Evolutionary conservation across 106 monocot genomes (phyloP).

Genomic region (Dendrobium nobile): DNA sequence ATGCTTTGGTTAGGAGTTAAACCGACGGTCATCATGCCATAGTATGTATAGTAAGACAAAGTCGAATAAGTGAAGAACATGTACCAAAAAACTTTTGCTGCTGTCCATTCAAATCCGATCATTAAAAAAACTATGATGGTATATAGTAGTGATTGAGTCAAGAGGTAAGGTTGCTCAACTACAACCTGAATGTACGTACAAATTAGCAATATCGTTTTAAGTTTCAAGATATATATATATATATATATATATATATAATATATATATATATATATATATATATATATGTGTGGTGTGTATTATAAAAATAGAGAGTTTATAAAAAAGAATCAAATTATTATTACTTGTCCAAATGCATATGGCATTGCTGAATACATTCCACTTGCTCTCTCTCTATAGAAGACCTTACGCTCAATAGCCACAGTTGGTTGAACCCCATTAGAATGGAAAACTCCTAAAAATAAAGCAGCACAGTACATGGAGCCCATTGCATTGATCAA

Average conservation of each 20-base stretch:
- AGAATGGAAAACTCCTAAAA: slow-evolving; percentile 40
- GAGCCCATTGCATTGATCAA: slow-evolving; percentile 37
- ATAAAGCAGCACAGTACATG: slow-evolving; percentile 40
- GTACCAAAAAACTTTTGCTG: slow-evolving; percentile 38
- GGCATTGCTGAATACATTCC: slow-evolving; percentile 65
- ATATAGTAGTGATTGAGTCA: slow-evolving; percentile 29
- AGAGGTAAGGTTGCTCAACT: slow-evolving; percentile 49
- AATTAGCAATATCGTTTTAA: too few relatives aligned
- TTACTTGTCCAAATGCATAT: slow-evolving; percentile 65
- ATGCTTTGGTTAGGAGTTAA: slow-evolving; percentile 38
- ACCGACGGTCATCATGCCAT: slow-evolving; percentile 47
- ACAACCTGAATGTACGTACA: slow-evolving; percentile 29
- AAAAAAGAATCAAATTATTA: too few relatives aligned
- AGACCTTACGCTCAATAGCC: slow-evolving; percentile 52
- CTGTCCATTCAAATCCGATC: slow-evolving; percentile 57
- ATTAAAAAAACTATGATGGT: slow-evolving; percentile 43
- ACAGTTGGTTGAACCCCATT: slow-evolving; percentile 55
- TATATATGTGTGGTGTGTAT: too few relatives aligned
- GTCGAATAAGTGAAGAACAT: slow-evolving; percentile 29
- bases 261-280: not conserved
- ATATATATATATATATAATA: not conserved
- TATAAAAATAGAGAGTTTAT: too few relatives aligned
- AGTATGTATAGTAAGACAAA: slow-evolving; percentile 59
- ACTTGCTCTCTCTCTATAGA: slow-evolving; percentile 63
- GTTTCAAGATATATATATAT: not conserved